Evolutionary conservation across 768 basidiomycete species (phyloP).

Genomic region (Auricularia auricula-judae): DNA sequence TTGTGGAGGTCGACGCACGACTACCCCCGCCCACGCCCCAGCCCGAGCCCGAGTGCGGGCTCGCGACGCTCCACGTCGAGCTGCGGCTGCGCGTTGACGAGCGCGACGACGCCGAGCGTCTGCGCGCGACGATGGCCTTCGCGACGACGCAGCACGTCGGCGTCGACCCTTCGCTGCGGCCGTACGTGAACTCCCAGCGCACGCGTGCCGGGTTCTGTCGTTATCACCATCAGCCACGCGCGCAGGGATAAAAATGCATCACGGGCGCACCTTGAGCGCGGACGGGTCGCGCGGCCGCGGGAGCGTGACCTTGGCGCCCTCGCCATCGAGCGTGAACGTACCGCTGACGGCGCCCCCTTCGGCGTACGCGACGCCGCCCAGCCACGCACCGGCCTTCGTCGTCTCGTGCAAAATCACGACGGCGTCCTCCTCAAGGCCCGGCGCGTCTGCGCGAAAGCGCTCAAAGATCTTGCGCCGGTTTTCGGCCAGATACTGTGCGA

Average conservation of each 20-base stretch:
- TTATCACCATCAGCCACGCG: background rate
- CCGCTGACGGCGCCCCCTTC: background rate
- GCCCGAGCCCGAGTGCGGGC: background rate
- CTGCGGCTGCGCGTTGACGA: background rate
- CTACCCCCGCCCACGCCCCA: background rate
- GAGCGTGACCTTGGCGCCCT: background rate
- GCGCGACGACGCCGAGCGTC: background rate
- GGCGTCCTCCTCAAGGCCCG: background rate
- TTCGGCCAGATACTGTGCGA: background rate
- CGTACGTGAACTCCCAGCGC: background rate
- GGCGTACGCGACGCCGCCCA: background rate
- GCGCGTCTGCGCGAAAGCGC: background rate
- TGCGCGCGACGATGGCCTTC: background rate
- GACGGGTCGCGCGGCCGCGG: background rate
- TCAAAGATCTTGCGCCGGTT: background rate
- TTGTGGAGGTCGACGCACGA: background rate
- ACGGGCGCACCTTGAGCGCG: background rate
- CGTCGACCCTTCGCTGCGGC: background rate
- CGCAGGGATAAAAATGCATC: background rate
- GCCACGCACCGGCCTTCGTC: background rate
- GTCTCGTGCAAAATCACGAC: background rate
- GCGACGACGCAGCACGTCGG: background rate
- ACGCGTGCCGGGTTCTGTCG: background rate
- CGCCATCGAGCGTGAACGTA: background rate
- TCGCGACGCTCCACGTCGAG: background rate